phyloP scores from a whole-genome alignment of 1,284 basidiomycete species.

The Malassezia dermatis region DNA sequence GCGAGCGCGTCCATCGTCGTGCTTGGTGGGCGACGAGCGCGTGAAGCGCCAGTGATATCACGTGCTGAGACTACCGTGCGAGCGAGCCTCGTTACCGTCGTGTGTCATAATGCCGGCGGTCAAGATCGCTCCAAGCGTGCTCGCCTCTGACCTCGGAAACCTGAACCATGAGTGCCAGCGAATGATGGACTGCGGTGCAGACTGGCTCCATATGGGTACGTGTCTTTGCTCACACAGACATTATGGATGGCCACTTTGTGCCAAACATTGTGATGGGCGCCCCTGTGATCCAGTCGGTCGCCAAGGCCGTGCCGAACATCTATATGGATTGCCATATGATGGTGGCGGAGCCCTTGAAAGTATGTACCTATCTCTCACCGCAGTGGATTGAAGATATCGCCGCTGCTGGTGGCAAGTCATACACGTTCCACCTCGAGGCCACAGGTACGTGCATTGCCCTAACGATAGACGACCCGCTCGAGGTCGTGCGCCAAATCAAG shows the following conservation, averaged over 20 bases:
- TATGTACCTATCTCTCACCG: constrained; percentile 43
- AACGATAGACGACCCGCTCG: constrained; percentile 49
- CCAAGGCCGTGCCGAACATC: constrained; percentile 78
- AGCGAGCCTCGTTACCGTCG: background rate
- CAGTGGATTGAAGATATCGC: constrained; percentile 96
- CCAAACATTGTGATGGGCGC: constrained; percentile 71
- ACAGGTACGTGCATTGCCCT: constrained; percentile 53
- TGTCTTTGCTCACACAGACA: constrained; percentile 64
- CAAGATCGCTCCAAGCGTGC: constrained; percentile 43
- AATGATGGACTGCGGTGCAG: constrained; percentile 44
- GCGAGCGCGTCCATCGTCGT: constrained; percentile 25
- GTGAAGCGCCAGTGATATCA: background rate
- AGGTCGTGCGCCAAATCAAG: constrained; percentile 41
- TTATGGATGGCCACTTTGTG: constrained; percentile 71
- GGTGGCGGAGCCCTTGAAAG: constrained; percentile 86
- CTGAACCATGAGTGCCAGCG: constrained; percentile 43
- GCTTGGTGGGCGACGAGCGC: background rate
- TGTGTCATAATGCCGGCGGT: constrained; percentile 30
- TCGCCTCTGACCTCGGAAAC: constrained; percentile 46
- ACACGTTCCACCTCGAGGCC: constrained; percentile 96
- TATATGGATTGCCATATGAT: constrained; percentile 99
- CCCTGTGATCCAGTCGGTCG: constrained; percentile 77
- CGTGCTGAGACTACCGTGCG: background rate
- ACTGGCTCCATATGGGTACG: constrained; percentile 48
- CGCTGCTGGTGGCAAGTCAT: constrained; percentile 82